These are phyloP conservation scores for Agrocybe chaxingu DNA, from an alignment of 768 basidiomycete species.

Conservation along the genomic window DNA sequence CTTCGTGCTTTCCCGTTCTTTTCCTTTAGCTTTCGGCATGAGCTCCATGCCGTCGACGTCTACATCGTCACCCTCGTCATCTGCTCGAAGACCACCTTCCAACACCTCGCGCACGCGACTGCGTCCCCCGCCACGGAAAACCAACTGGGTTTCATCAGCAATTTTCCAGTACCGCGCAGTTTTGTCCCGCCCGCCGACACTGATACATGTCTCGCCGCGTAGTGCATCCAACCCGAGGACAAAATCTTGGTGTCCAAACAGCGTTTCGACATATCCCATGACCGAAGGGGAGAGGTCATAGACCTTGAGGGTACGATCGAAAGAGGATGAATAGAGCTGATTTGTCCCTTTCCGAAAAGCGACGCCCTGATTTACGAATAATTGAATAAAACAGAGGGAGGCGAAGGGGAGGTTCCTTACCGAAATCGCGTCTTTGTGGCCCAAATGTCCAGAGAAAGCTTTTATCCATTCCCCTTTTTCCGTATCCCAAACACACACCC, in stretches of 20 bases:
- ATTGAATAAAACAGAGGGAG: constrained; percentile 2
- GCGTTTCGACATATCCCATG: constrained; percentile 91
- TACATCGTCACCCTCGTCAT: constrained; percentile 46
- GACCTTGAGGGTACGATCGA: constrained; percentile 87
- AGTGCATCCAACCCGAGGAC: constrained; percentile 78
- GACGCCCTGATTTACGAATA: constrained; percentile 41
- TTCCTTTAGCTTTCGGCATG: constrained; percentile 26
- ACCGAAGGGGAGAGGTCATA: constrained; percentile 71
- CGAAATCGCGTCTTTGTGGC: constrained; percentile 45
- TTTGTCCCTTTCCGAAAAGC: constrained; percentile 77
- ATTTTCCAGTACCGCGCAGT: constrained; percentile 97
- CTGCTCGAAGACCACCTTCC: constrained; percentile 71
- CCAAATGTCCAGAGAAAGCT: constrained; percentile 76
- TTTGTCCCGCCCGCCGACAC: constrained; percentile 87
- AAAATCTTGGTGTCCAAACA: constrained; percentile 95
- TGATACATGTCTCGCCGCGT: constrained; percentile 80
- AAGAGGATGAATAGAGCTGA: constrained; percentile 73
- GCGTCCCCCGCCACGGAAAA: constrained; percentile 93
- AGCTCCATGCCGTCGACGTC: constrained; percentile 24
- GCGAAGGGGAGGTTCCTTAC: constrained; percentile 19
- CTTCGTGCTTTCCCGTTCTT: constrained; percentile 34
- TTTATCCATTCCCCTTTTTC: constrained; percentile 75
- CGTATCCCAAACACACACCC: constrained; percentile 84
- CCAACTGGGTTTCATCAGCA: constrained; percentile 89
- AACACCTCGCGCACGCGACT: constrained; percentile 77